Evolutionary conservation across 768 basidiomycete species (phyloP).

Genomic region (Hemileccinum impolitum): DNA sequence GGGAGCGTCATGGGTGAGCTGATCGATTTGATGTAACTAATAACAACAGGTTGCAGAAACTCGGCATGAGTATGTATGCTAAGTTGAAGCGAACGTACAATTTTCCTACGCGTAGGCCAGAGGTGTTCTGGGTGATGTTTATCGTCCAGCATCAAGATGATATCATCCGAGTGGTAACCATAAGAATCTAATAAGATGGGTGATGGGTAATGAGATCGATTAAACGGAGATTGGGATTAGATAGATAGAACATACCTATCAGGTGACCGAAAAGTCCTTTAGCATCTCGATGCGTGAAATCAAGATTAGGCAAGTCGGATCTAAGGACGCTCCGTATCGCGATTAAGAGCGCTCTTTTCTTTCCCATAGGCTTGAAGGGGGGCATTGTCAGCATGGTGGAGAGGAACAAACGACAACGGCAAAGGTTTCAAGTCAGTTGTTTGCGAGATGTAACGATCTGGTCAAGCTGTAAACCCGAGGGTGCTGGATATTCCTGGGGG

Average conservation of each 20-base stretch:
- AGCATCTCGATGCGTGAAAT: constrained; percentile 7
- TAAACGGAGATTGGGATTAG: not conserved
- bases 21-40: constrained; percentile 37
- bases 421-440: no score
- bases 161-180: constrained; percentile 36
- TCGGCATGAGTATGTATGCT: not conserved
- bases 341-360: constrained; percentile 7
- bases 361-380: not conserved
- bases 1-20: constrained; percentile 40
- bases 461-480: no score
- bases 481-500: no score
- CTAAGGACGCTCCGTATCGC: not conserved
- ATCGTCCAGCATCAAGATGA: constrained; percentile 42
- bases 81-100: constrained; percentile 31
- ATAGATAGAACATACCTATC: constrained; percentile 7
- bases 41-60: not conserved
- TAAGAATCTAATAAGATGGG: constrained; percentile 15
- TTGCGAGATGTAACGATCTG: no score
- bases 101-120: constrained; percentile 41
- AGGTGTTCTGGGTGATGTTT: constrained; percentile 20
- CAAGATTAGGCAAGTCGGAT: not conserved
- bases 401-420: no score
- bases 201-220: constrained; percentile 9
- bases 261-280: not conserved
- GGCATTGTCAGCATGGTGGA: no score